These are phyloP conservation scores for Plicaturopsis crispa DNA, from an alignment of 768 basidiomycete genomes.

Conservation along the genomic window DNA sequence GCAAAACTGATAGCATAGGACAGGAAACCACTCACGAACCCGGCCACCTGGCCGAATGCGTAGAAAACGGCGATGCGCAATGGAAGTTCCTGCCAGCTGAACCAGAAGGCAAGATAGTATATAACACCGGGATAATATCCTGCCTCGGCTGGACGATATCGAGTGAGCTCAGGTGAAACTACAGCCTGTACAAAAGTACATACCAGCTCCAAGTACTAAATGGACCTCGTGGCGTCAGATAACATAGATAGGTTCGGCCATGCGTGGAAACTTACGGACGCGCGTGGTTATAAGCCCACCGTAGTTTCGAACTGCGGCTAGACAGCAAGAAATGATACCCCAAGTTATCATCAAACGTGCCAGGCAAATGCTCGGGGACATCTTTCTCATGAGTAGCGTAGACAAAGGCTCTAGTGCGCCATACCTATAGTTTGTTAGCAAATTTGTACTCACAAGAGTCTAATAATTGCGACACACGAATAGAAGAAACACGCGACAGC, in stretches of 20 bases:
- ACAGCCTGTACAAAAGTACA: too few species aligned
- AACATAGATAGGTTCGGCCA: too few species aligned
- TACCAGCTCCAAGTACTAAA: too few species aligned
- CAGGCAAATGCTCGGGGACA: constrained; percentile 1
- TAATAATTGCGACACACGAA: too few species aligned
- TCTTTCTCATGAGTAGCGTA: constrained; percentile 5
- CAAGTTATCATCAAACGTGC: constrained; percentile 13
- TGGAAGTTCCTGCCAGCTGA: constrained; percentile 14
- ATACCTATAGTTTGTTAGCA: too few species aligned
- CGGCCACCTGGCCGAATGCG: constrained; percentile 12
- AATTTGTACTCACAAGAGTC: too few species aligned
- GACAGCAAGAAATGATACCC: constrained; percentile 13
- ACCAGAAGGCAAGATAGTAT: constrained; percentile 16
- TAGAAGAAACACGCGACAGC: constrained; percentile 15
- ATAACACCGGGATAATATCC: constrained; percentile 15
- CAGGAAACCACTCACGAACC: constrained; percentile 15
- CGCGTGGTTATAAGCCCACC: constrained; percentile 12
- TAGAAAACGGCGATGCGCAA: constrained; percentile 14
- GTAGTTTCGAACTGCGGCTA: constrained; percentile 12
- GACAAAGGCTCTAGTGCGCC: too few species aligned
- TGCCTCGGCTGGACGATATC: constrained; percentile 9
- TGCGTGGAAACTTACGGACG: constrained; percentile 9
- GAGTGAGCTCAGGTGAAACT: background rate
- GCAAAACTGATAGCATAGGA: constrained; percentile 14
- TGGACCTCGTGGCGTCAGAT: too few species aligned